A percentile compares a stretch with the other conserved stretches of the same genome.
phyloP scores from a whole-genome alignment of 257 asterid species.

The Scutellaria galericulata region DNA sequence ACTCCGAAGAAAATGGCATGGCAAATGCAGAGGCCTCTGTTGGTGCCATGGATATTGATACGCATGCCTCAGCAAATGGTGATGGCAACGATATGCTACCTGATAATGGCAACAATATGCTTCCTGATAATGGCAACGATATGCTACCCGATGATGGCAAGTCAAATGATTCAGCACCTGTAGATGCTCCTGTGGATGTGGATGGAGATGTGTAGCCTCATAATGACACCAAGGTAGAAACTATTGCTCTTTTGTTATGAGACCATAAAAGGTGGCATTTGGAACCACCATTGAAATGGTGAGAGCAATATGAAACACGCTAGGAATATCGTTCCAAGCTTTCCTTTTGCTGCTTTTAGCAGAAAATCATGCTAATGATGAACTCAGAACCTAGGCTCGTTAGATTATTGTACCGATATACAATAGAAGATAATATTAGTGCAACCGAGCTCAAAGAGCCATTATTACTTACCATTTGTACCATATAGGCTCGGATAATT shows the following conservation, averaged over 20 bases:
- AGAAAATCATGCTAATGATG: background rate
- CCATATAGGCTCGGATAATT: background rate
- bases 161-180: constrained; percentile 34
- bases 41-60: constrained; percentile 44
- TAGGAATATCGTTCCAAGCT: background rate
- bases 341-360: background rate
- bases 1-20: constrained; percentile 47
- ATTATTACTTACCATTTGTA: background rate
- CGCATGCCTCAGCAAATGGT: constrained; percentile 39
- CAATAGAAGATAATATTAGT: background rate
- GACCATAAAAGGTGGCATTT: background rate
- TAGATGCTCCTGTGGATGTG: constrained; percentile 38
- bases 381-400: background rate
- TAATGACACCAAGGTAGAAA: background rate
- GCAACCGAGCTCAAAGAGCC: background rate
- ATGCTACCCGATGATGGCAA: constrained; percentile 35
- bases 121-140: constrained; percentile 41
- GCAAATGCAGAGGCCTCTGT: constrained; percentile 35
- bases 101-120: constrained; percentile 38
- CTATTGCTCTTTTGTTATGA: background rate
- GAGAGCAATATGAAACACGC: background rate
- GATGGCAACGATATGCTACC: constrained; percentile 35
- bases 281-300: constrained; percentile 6
- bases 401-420: constrained; percentile 4
- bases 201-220: constrained; percentile 33